Conservation (phyloP, 2,329 filamentous ascomycete species). For the Microdochium trichocladiopsis region DNA sequence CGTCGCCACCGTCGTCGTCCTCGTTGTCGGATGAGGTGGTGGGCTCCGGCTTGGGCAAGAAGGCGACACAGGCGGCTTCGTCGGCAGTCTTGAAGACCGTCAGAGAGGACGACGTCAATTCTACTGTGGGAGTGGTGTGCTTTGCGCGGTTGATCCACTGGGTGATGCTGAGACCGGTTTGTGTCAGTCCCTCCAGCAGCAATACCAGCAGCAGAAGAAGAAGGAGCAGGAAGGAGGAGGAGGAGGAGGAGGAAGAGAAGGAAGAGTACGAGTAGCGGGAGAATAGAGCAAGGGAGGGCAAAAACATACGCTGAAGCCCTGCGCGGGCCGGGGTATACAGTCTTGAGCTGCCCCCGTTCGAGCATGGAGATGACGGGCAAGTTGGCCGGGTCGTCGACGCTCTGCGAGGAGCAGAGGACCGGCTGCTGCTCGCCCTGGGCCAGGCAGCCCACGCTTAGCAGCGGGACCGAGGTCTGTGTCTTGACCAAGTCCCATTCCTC, state of each 20-base stretch:
- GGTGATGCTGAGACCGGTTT: conserved; percentile 8
- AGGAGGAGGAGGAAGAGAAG: too few species aligned
- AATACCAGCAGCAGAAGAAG: too few species aligned
- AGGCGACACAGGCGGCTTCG: conserved; percentile 23
- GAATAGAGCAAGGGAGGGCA: background rate
- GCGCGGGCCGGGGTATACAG: conserved; percentile 12
- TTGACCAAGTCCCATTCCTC: conserved; percentile 10
- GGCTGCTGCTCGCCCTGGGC: background rate
- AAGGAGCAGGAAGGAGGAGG: too few species aligned
- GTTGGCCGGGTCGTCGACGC: background rate
- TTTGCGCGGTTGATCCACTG: conserved; percentile 15
- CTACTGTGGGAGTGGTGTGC: conserved; percentile 14
- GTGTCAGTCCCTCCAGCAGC: too few species aligned
- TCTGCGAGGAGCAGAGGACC: background rate
- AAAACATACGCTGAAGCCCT: conserved; percentile 11
- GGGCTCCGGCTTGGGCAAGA: conserved; percentile 12
- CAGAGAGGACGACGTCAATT: conserved; percentile 10
- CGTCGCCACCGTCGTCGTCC: too few species aligned
- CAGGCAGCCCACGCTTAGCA: conserved; percentile 13
- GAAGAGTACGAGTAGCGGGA: background rate
- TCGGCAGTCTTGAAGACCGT: conserved; percentile 19
- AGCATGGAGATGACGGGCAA: conserved; percentile 4
- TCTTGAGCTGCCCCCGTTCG: conserved; percentile 3
- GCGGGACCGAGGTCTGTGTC: conserved; percentile 4
- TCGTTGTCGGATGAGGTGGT: conserved; percentile 11